Evolutionary conservation across 2,329 filamentous ascomycete species (phyloP).

Genomic region (Tolypocladium tundrense): DNA sequence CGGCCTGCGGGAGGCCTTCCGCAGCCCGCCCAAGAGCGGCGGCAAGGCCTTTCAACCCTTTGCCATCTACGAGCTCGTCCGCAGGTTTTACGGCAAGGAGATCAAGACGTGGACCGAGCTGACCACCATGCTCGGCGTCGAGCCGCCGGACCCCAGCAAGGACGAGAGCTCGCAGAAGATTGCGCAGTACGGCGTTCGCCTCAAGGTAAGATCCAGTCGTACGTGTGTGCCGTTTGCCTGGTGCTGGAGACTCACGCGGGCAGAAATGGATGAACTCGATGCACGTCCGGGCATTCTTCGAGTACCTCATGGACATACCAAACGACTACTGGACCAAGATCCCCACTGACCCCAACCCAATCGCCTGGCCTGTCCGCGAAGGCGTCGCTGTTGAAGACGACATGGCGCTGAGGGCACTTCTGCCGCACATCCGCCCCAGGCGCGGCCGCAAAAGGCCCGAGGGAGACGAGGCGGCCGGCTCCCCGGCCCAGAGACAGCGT

Average conservation of each 20-base stretch:
- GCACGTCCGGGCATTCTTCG: conserved; percentile 91
- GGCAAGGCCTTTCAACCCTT: conserved; percentile 78
- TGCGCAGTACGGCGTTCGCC: conserved; percentile 83
- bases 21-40: conserved; percentile 73
- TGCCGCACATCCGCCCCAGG: conserved; percentile 63
- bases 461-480: conserved; percentile 41
- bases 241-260: neutral
- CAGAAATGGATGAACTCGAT: conserved; percentile 95
- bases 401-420: conserved; percentile 70
- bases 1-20: conserved; percentile 65
- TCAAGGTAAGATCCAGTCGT: conserved; percentile 54
- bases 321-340: conserved; percentile 75
- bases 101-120: conserved; percentile 90
- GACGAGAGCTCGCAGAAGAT: conserved; percentile 88
- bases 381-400: conserved; percentile 81
- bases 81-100: conserved; percentile 67
- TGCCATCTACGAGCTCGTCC: conserved; percentile 66
- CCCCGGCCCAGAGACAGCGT: conserved; percentile 50
- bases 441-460: conserved; percentile 54
- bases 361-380: conserved; percentile 59
- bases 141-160: conserved; percentile 70
- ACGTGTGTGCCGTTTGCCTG: neutral
- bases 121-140: conserved; percentile 78
- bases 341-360: conserved; percentile 52
- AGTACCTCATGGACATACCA: conserved; percentile 69